These are phyloP conservation scores for Pichia nakasei DNA, from an alignment of 805 yeast species.

Conservation along the genomic window DNA sequence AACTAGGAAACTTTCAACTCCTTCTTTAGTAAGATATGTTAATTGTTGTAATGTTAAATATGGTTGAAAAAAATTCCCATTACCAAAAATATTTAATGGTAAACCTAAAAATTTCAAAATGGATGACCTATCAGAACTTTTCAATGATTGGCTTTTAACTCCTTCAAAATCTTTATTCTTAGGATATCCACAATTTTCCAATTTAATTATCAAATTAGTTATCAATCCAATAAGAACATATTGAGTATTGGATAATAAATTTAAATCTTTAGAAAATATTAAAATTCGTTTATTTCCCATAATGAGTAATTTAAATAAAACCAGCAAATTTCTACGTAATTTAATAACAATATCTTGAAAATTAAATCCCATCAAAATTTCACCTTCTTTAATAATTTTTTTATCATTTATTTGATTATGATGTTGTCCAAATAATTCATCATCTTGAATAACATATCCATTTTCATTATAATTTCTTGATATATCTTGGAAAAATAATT, in stretches of 20 bases:
- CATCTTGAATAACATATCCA: conserved; percentile 23
- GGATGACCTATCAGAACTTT: conserved; percentile 70
- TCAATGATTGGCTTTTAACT: conserved; percentile 52
- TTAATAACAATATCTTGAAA: conserved; percentile 54
- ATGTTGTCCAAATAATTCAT: conserved; percentile 21
- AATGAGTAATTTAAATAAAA: conserved; percentile 60
- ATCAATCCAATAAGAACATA: conserved; percentile 75
- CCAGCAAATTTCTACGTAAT: conserved; percentile 50
- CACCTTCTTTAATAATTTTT: conserved; percentile 40
- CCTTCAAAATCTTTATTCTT: conserved; percentile 28
- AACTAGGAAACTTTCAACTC: conserved; percentile 56
- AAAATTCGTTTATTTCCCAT: conserved; percentile 66
- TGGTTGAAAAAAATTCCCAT: conserved; percentile 85
- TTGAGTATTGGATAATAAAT: conserved; percentile 71
- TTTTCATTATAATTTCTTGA: conserved; percentile 32
- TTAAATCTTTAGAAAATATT: conserved; percentile 74
- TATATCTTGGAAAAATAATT: conserved; percentile 61
- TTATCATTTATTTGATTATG: background rate
- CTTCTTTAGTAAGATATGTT: conserved; percentile 52
- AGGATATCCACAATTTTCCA: conserved; percentile 79
- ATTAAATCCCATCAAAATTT: conserved; percentile 65
- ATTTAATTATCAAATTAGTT: conserved; percentile 66
- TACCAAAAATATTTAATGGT: conserved; percentile 78
- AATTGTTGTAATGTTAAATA: conserved; percentile 91
- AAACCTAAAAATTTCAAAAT: conserved; percentile 75